phyloP scores from a whole-genome alignment of 2,329 filamentous ascomycete genomes.

The Grosmannia clavigera region DNA sequence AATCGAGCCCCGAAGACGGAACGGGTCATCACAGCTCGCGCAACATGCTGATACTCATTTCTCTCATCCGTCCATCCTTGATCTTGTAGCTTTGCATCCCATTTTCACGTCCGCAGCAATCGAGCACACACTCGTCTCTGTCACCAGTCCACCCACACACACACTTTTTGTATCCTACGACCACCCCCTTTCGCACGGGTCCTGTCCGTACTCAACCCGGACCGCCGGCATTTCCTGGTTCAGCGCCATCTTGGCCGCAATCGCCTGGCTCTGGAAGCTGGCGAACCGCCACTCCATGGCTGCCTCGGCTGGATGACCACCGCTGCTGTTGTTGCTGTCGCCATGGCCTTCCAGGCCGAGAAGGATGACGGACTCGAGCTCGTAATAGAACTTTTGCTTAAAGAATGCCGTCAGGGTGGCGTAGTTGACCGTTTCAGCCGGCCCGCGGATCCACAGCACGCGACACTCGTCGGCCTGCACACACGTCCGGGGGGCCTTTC shows the following conservation, averaged over 20 bases:
- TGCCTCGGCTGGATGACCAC: background rate
- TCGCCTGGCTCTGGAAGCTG: constrained; percentile 13
- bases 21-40: too few species aligned
- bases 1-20: too few species aligned
- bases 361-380: constrained; percentile 6
- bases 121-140: too few species aligned
- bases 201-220: constrained; percentile 8
- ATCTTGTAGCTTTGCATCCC: too few species aligned
- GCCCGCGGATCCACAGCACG: constrained; percentile 10
- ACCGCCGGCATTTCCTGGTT: constrained; percentile 10
- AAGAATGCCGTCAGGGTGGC: constrained; percentile 8
- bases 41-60: too few species aligned
- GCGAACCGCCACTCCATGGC: constrained; percentile 12
- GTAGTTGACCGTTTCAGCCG: constrained; percentile 5
- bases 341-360: background rate
- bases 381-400: constrained; percentile 9
- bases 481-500: constrained; percentile 9
- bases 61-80: too few species aligned
- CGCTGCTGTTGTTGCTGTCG: background rate
- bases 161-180: background rate
- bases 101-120: too few species aligned
- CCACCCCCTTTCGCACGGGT: constrained; percentile 8
- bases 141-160: background rate
- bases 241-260: constrained; percentile 13
- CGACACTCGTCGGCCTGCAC: constrained; percentile 11